These are phyloP conservation scores for Micractinium conductrix DNA, from an alignment of 139 green algal species.

Conservation along the genomic window DNA sequence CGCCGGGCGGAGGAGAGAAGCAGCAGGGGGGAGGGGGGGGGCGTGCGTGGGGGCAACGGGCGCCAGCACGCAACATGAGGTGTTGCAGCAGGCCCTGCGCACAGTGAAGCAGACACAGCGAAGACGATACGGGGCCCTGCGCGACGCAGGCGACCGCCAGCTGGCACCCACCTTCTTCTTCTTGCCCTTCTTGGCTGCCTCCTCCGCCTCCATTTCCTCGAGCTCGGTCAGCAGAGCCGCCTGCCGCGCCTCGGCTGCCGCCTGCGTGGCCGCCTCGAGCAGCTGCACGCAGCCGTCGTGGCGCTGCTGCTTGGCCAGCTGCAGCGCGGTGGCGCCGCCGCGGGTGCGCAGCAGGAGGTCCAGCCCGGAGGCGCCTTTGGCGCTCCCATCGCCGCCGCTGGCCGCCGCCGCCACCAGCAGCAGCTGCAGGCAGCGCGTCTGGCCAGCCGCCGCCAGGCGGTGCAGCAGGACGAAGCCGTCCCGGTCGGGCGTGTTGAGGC, in stretches of 20 bases:
- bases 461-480: constrained; percentile 54
- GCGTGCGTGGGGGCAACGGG: too few relatives aligned
- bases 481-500: constrained; percentile 43
- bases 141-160: not conserved
- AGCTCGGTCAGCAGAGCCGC: constrained; percentile 54
- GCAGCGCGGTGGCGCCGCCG: constrained; percentile 52
- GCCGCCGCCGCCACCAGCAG: constrained; percentile 38
- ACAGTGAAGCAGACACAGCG: too few relatives aligned
- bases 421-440: constrained; percentile 38
- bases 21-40: too few relatives aligned
- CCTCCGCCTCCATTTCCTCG: constrained; percentile 28
- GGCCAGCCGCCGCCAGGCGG: constrained; percentile 43
- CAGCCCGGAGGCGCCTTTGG: not conserved
- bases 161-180: constrained; percentile 36
- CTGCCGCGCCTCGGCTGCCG: constrained; percentile 45
- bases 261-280: constrained; percentile 54
- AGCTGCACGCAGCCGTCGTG: constrained; percentile 29
- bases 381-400: not conserved
- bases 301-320: constrained; percentile 46
- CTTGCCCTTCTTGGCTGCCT: constrained; percentile 25
- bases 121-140: too few relatives aligned
- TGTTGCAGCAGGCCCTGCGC: too few relatives aligned
- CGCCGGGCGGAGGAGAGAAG: too few relatives aligned
- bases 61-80: too few relatives aligned
- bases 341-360: constrained; percentile 58